Percentiles rank a stretch among this genome's conserved stretches.
Evolutionary conservation across 768 basidiomycete genomes (phyloP).

Genomic region (Pleurotus platypus): DNA sequence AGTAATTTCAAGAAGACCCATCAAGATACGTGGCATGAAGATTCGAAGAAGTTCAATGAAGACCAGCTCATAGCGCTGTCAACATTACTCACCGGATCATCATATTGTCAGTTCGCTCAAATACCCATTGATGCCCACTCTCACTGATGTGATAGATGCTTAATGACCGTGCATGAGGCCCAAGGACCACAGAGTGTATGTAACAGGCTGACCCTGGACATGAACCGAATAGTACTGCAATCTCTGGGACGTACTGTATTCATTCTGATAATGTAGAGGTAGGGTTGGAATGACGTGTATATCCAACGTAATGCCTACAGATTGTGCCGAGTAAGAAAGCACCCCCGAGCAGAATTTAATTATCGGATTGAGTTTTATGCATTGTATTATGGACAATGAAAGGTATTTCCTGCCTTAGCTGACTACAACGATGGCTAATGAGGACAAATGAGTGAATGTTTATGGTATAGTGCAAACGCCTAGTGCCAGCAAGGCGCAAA

Average conservation of each 20-base stretch:
- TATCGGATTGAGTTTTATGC: too few relatives aligned
- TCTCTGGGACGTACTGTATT: too few relatives aligned
- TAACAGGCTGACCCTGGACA: too few relatives aligned
- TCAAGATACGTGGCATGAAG: constrained; percentile 89
- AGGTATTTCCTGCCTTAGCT: not conserved
- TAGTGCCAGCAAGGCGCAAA: not conserved
- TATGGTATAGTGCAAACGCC: not conserved
- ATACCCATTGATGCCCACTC: not conserved
- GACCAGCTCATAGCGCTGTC: constrained; percentile 81
- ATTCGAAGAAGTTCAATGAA: constrained; percentile 80
- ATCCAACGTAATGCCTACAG: too few relatives aligned
- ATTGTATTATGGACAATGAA: too few relatives aligned
- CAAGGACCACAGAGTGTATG: too few relatives aligned
- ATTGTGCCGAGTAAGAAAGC: too few relatives aligned
- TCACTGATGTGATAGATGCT: constrained; percentile 4
- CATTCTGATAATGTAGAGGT: too few relatives aligned
- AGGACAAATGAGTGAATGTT: not conserved
- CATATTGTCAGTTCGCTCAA: constrained; percentile 56
- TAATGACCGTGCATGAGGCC: not conserved
- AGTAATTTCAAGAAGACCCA: constrained; percentile 80
- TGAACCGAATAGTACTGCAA: too few relatives aligned
- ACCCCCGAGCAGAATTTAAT: too few relatives aligned
- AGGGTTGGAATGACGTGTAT: too few relatives aligned
- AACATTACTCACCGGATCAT: constrained; percentile 81
- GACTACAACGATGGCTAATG: not conserved